Conservation (phyloP, 306 rosid genomes). For the Chamaecrista fasciculata region DNA sequence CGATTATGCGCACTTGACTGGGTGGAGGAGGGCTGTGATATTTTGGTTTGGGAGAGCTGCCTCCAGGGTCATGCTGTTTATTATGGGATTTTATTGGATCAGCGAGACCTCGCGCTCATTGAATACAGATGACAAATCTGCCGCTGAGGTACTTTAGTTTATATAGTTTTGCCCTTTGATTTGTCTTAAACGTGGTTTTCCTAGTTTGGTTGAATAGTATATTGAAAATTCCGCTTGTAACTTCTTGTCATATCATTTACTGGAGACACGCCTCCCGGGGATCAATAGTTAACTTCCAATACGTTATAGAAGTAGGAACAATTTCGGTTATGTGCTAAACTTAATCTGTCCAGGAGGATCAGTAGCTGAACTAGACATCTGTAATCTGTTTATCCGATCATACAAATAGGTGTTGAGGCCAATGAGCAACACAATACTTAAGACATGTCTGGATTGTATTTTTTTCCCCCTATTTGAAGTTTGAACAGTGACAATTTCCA, state of each 20-base stretch:
- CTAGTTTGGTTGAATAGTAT: not conserved
- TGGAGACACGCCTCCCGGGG: not conserved
- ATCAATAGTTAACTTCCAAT: not conserved
- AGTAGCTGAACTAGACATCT: not conserved
- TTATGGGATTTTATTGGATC: slow-evolving; percentile 96
- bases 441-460: not conserved
- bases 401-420: not conserved
- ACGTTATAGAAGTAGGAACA: not conserved
- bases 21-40: slow-evolving; percentile 72
- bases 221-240: not conserved
- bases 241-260: not conserved
- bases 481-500: not conserved
- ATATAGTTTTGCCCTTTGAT: not conserved
- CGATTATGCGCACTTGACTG: slow-evolving; percentile 78
- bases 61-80: slow-evolving; percentile 75
- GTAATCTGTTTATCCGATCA: not conserved
- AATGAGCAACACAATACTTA: not conserved
- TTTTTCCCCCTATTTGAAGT: not conserved
- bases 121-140: slow-evolving; percentile 18
- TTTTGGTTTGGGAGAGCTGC: slow-evolving; percentile 58
- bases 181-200: not conserved
- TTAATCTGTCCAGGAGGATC: not conserved
- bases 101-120: slow-evolving; percentile 34
- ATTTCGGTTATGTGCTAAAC: not conserved
- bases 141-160: slow-evolving; percentile 40